Percentiles rank a stretch among this genome's conserved stretches.
Conservation (phyloP, 1,139 yeast genomes). For the Taiozyma sp. region DNA sequence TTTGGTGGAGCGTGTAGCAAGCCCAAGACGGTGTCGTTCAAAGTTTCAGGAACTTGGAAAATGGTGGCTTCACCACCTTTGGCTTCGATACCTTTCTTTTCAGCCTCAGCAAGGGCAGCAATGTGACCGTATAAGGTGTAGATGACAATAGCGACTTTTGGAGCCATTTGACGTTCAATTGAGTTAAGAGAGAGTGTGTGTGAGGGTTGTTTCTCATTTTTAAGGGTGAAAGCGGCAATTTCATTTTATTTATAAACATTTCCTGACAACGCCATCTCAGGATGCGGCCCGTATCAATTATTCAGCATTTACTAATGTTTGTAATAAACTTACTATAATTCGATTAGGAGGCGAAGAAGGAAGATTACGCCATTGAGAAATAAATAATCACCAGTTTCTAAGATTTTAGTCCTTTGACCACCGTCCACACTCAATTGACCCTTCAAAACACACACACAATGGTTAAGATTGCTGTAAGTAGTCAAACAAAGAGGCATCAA, state of each 20-base stretch:
- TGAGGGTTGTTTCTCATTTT: too few relatives aligned
- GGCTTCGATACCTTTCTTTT: slow-evolving; percentile 64
- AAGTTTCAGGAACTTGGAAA: slow-evolving; percentile 79
- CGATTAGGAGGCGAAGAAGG: not conserved
- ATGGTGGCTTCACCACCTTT: slow-evolving; percentile 73
- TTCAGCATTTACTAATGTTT: not conserved
- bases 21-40: slow-evolving; percentile 56
- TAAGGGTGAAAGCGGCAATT: not conserved
- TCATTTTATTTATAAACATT: not conserved
- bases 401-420: not conserved
- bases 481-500: slow-evolving; percentile 2
- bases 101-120: slow-evolving; percentile 62
- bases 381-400: not conserved
- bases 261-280: too few relatives aligned
- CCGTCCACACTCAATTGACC: not conserved
- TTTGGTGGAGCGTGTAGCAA: slow-evolving; percentile 64
- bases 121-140: slow-evolving; percentile 84
- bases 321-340: not conserved
- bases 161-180: slow-evolving; percentile 17
- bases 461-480: slow-evolving; percentile 20
- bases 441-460: slow-evolving; percentile 4
- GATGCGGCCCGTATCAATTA: not conserved
- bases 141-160: slow-evolving; percentile 51
- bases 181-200: too few relatives aligned
- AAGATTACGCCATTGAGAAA: not conserved